Evolutionary conservation across 179 eudicot genomes (phyloP).

Genomic region (Actinidia polygama): DNA sequence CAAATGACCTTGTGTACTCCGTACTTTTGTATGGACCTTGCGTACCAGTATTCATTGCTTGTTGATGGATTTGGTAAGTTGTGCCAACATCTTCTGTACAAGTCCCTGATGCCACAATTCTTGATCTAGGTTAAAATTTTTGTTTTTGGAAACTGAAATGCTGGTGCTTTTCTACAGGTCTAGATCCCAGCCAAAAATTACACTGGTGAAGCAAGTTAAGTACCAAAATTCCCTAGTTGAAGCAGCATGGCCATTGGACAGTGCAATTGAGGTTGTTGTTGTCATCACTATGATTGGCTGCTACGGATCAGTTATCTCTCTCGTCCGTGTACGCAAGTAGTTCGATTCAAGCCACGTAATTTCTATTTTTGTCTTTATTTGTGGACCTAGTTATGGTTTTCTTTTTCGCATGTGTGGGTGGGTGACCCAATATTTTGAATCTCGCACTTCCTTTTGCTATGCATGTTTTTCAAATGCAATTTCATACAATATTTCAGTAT

Average conservation of each 20-base stretch:
- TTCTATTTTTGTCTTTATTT: too few species aligned
- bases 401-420: too few species aligned
- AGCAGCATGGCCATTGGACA: constrained; percentile 98
- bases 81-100: background rate
- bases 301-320: too few species aligned
- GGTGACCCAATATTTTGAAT: too few species aligned
- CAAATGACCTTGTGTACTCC: too few species aligned
- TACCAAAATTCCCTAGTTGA: constrained; percentile 72
- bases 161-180: constrained; percentile 49
- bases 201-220: constrained; percentile 85
- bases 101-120: background rate
- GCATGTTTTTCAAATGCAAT: too few species aligned
- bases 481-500: too few species aligned
- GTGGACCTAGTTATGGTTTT: too few species aligned
- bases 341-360: too few species aligned
- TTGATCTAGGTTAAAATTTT: background rate
- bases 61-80: constrained; percentile 92
- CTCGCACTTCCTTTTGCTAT: too few species aligned
- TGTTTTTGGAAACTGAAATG: background rate
- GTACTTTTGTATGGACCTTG: constrained; percentile 93
- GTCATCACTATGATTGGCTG: too few species aligned
- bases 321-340: too few species aligned
- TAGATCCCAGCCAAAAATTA: constrained; percentile 75
- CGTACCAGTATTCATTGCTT: constrained; percentile 82
- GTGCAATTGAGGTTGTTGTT: constrained; percentile 91